Percentiles rank a stretch among this genome's conserved stretches.
These are phyloP conservation scores for Aspergillus sp. DNA, from an alignment of 2,329 filamentous ascomycete species.

Conservation along the genomic window DNA sequence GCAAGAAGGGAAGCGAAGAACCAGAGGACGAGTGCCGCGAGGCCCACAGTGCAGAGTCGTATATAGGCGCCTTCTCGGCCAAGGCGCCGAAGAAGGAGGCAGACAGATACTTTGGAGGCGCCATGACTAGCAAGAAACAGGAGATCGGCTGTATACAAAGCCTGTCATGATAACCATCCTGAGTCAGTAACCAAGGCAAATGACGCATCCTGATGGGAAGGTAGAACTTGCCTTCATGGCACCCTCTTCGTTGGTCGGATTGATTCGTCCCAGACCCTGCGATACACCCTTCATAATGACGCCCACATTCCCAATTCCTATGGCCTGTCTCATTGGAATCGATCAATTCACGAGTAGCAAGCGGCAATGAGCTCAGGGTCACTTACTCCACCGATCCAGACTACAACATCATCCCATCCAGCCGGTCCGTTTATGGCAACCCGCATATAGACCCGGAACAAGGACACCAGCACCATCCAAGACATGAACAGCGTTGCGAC, in stretches of 20 bases:
- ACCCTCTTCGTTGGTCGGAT: conserved; percentile 9
- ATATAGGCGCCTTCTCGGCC: conserved; percentile 23
- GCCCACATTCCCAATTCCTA: conserved; percentile 28
- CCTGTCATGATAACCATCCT: neutral
- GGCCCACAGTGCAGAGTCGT: conserved; percentile 15
- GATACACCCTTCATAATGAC: conserved; percentile 25
- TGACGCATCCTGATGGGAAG: neutral
- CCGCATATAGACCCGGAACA: conserved; percentile 27
- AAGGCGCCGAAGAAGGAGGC: conserved; percentile 32
- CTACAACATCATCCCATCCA: conserved; percentile 25
- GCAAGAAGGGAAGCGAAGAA: conserved; percentile 25
- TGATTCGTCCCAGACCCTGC: conserved; percentile 27
- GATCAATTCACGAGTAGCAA: no score
- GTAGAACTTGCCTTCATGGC: conserved; percentile 15
- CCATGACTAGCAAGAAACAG: conserved; percentile 31
- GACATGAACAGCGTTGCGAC: conserved; percentile 25
- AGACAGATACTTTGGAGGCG: conserved; percentile 31
- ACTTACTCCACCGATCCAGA: conserved; percentile 22
- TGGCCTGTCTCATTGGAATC: conserved; percentile 4
- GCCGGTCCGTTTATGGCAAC: conserved; percentile 28
- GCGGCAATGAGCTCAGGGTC: neutral
- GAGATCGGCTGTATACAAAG: conserved; percentile 21
- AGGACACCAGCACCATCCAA: conserved; percentile 23
- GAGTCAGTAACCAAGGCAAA: no score
- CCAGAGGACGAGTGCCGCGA: conserved; percentile 21